These are phyloP conservation scores for Alliaria petiolata DNA, from an alignment of 345 rosid genomes.

Conservation along the genomic window DNA sequence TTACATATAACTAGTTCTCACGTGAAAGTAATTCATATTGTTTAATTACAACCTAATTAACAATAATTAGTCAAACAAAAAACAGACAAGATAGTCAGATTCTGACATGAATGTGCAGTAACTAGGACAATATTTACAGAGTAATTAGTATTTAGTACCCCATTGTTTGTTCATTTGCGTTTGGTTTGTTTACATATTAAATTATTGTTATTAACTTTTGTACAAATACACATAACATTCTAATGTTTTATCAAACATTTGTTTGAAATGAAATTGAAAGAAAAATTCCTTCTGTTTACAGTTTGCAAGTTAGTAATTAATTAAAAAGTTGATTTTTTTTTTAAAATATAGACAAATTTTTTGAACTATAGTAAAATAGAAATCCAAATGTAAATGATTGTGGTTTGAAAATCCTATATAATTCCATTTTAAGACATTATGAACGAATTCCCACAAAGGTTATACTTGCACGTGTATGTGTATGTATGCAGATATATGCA, in stretches of 20 bases:
- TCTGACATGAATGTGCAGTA: conserved; percentile 16
- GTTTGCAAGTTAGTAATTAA: not conserved
- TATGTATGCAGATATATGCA: not conserved
- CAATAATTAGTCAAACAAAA: not conserved
- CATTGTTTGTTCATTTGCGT: not conserved
- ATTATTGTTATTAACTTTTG: not conserved
- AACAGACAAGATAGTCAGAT: conserved; percentile 10
- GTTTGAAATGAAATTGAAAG: not conserved
- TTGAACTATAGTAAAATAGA: not conserved
- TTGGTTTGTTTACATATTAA: not conserved
- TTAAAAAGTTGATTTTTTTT: not conserved
- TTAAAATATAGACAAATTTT: not conserved
- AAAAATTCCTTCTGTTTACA: not conserved
- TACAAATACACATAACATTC: not conserved
- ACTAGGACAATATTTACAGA: not conserved
- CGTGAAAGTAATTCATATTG: conserved; percentile 22
- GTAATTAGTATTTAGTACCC: not conserved
- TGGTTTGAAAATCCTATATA: conserved; percentile 3
- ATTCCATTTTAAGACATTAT: not conserved
- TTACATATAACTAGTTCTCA: conserved; percentile 3
- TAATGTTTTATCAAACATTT: not conserved
- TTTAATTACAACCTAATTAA: not conserved
- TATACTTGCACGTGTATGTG: conserved; percentile 8
- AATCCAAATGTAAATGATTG: conserved; percentile 14
- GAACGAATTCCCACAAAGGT: not conserved